Base-by-base conservation (phyloP, 2,329 filamentous ascomycete genomes). In the Aspergillus amoenus region DNA sequence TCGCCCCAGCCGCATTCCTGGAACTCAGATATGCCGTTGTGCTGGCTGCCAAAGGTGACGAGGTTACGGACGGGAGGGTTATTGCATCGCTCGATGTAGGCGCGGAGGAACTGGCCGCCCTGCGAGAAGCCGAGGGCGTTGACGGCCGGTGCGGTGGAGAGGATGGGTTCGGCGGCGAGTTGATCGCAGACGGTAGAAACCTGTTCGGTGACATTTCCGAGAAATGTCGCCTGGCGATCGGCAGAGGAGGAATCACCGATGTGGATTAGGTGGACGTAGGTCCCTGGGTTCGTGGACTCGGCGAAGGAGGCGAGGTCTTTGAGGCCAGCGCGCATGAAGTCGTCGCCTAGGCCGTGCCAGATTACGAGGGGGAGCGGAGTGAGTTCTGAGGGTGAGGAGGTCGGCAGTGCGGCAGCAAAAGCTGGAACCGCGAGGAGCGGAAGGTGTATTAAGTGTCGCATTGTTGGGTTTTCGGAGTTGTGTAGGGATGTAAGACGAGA, bases 51-150 rank as follows among this genome's bases (percentile, higher is more conserved):
- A 67, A 94, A 95, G 2, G 93, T 97, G 61, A 96, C 84, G 39
- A 97, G 83, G 70, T 85, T 93, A 63, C 86, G 84, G 12, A 96
- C 84, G 4, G 85, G 87, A 0, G 91, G 88, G 34, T 67, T 69
- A 73, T 92, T 94, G 81, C 94, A 99, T 43, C 91, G 84, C 81
- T 99, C 87, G 62, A 96, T 81, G 72, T 96, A 93, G 22, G 84
- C 94, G 58, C 94, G 87, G n/a, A 99, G 83, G 78, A 99, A 97
- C 73, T 96, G 91, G 1, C 94, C 94, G 61, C 94, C 94, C 75
- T 99, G 94, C 13, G 90, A 94, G 80, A 99, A 97, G 27, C 94
- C 94, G 37, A 99, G 78, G 34, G 93, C 93, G 75, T 97, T 94
- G 70, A 97, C 82, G 61, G 88, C 91, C 0, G 90, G 89, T 0